These are phyloP conservation scores for Sporisorium sorghi DNA, from an alignment of 1,284 basidiomycete species.

Conservation along the genomic window DNA sequence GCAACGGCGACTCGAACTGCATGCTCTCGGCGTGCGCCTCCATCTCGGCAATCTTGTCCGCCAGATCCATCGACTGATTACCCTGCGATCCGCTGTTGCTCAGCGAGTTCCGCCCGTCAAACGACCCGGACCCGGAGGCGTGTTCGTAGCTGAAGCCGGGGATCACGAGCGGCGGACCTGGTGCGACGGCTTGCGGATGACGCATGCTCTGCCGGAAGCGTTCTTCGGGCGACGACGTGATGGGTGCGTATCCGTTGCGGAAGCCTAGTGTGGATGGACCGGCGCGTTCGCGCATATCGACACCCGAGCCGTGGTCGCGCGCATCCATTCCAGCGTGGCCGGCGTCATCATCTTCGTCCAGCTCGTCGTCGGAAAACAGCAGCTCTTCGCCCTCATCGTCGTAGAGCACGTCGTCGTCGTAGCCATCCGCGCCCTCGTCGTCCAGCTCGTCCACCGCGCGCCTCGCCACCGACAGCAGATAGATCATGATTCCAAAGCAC, in stretches of 20 bases:
- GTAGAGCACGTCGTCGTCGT: conserved; percentile 30
- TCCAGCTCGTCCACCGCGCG: conserved; percentile 81
- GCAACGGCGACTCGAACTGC: conserved; percentile 38
- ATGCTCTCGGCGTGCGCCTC: conserved; percentile 54
- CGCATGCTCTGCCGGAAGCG: conserved; percentile 49
- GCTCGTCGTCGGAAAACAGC: conserved; percentile 30
- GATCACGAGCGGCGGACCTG: conserved; percentile 26
- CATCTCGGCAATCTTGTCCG: conserved; percentile 58
- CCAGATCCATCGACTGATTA: conserved; percentile 42
- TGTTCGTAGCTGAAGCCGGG: conserved; percentile 20
- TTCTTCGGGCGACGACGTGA: conserved; percentile 43
- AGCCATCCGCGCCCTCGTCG: conserved; percentile 47
- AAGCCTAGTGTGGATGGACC: conserved; percentile 49
- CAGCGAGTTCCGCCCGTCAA: conserved; percentile 29
- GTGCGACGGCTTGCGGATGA: conserved; percentile 26
- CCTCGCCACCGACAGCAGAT: conserved; percentile 82
- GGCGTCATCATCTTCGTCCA: conserved; percentile 11
- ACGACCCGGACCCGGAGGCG: conserved; percentile 30
- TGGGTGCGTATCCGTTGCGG: conserved; percentile 49
- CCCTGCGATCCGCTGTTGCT: conserved; percentile 39
- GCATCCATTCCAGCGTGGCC: conserved; percentile 8
- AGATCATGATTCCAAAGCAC: conserved; percentile 81
- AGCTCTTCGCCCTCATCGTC: conserved; percentile 39
- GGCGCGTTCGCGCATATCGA: conserved; percentile 51
- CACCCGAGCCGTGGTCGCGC: conserved; percentile 22